phyloP scores from a whole-genome alignment of 1,139 yeast species.

The Debaryomyces psychrophilus region DNA sequence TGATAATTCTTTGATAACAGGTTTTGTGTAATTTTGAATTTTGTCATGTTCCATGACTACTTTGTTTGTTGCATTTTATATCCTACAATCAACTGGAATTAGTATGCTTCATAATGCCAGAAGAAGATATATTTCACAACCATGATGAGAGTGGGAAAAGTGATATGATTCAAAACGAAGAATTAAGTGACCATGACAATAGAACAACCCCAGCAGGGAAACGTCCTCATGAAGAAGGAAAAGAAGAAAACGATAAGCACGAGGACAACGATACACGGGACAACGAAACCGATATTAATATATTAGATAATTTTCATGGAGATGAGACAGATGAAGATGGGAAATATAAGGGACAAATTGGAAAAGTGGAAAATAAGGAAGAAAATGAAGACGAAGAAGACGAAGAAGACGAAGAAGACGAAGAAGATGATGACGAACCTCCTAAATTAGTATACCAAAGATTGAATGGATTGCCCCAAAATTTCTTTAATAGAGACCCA shows the following conservation, averaged over 20 bases:
- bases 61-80: neutral
- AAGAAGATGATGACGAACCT: constrained; percentile 61
- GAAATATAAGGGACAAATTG: neutral
- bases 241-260: neutral
- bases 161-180: neutral
- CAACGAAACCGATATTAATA: neutral
- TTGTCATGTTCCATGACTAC: neutral
- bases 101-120: neutral
- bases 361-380: too few relatives aligned
- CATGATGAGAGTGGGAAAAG: too few relatives aligned
- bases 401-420: constrained; percentile 36
- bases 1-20: neutral
- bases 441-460: constrained; percentile 78
- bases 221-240: neutral
- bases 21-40: neutral
- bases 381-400: neutral
- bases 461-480: constrained; percentile 62
- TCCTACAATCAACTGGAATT: neutral
- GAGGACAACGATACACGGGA: neutral
- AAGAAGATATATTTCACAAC: neutral
- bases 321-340: neutral
- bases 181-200: neutral
- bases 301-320: neutral
- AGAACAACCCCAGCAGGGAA: neutral
- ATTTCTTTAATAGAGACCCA: constrained; percentile 73